Conservation (phyloP, 1,284 basidiomycete species). For the Caloboletus firmus region DNA sequence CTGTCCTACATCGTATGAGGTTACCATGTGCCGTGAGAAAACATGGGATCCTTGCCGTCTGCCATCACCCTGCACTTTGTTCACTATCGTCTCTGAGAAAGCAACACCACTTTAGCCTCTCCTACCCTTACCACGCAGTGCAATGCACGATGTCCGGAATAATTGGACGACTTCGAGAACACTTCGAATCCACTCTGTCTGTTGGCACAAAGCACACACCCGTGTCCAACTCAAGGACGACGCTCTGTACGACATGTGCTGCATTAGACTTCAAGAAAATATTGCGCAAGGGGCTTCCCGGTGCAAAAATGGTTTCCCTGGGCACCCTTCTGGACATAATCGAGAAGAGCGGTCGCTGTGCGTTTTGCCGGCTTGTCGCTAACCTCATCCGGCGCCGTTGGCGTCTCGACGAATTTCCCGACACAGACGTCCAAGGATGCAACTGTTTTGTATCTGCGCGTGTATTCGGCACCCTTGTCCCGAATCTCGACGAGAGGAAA, state of each 20-base stretch:
- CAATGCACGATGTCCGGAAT: constrained; percentile 1
- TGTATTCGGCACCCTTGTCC: background rate
- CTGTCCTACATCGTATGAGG: no score
- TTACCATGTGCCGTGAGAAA: no score
- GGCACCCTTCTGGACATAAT: constrained; percentile 16
- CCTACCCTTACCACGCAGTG: background rate
- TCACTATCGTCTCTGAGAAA: background rate
- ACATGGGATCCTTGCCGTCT: no score
- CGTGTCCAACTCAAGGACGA: background rate
- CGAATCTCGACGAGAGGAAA: constrained; percentile 10
- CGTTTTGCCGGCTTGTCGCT: constrained; percentile 17
- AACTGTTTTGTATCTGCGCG: constrained; percentile 7
- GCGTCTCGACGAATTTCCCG: constrained; percentile 15
- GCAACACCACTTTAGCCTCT: background rate
- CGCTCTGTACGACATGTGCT: constrained; percentile 16
- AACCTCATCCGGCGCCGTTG: constrained; percentile 15
- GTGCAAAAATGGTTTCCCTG: constrained; percentile 1
- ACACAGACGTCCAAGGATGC: constrained; percentile 5
- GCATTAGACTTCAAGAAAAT: constrained; percentile 15
- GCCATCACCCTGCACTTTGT: no score
- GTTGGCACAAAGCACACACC: background rate
- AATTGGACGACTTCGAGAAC: constrained; percentile 7
- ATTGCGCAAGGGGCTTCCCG: constrained; percentile 15
- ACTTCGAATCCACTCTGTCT: background rate
- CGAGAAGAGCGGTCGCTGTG: constrained; percentile 11